Evolutionary conservation across 805 yeast genomes (phyloP), one percentile per base, ranked within the genome.

Genomic region (Komagataella phaffii): DNA sequence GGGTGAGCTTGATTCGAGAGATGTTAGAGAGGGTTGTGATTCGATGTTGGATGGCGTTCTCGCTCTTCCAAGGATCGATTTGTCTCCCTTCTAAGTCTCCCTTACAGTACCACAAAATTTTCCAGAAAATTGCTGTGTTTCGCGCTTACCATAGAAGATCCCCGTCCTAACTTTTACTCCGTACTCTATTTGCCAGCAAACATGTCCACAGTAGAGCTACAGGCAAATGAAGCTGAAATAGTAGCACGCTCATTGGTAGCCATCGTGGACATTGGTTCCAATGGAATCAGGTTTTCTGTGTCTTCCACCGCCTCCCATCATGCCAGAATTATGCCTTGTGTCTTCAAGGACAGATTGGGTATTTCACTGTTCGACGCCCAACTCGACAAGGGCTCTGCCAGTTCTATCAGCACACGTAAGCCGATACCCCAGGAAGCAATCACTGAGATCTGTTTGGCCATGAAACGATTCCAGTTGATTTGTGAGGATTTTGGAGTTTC

Each of bases 401-500:
- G 58, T 30, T 21, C 59, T 55, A 46, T 50, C 52, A 43, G 52
- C 44, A 46, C 52, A 12, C 75, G 73, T 55, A 70, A 69, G 12
- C 84, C 85, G 0, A 80, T 80, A 46, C 83, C 83, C 0, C 67
- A 70, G 3, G 77, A 75, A 46, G 79, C 77, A 3, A 79, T 84
- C 40, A 62, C 63, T 19, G 88, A 83, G 53, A 78, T 84, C 18
- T 72, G 79, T 51, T 70, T 74, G 19, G 83, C 87, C 2, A 75
- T 85, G 77, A 72, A 74, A 55, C 73, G 91, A 57, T 85, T 85
- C 66, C 76, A 78, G 58, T 68, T 77, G 57, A 81, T 84, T 46
- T 85, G 91, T 62, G 79, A 75, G 51, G 88, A 83, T 64, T 85
- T 85, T 59, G 88, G 88, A 21, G 89, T 85, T 1, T 75, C 80